Evolutionary conservation across 257 asterid species (phyloP), one percentile per base, ranked within the genome.

Genomic region (Solanum phureja): DNA sequence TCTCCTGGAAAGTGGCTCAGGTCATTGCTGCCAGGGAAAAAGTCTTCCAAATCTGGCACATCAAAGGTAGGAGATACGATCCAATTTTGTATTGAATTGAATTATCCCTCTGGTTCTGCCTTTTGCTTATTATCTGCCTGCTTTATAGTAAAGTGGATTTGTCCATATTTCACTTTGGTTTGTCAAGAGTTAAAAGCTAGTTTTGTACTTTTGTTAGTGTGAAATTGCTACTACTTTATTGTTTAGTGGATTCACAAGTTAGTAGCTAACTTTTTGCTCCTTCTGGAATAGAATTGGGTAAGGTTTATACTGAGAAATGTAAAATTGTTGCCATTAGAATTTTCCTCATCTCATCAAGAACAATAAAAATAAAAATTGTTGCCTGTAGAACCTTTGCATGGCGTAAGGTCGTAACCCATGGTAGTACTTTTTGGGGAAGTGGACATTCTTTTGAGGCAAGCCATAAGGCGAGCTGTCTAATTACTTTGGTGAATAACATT

Each of bases 1-100:
- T 94, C 98, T 89, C 96, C 98, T 16, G 98, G 93, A 86, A 93
- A 93, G 89, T 94, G 95, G 98, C 89, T 94, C 88, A 92, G 91
- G 88, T 87, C 93, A 52, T 87, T 94, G 44, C 89, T 92, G 40
- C 89, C 91, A 86, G 91, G 94, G 79, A 92, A 90, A 86, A 94
- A 89, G 90, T 71, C 90, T 24, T 88, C 94, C 37, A 93, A 91
- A 79, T 89, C 94, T 37, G 89, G 83, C 87, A 49, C 84, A 38
- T 79, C 92, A 2, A 92, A 88, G 85, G 94, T 91, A 87, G 89
- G 93, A 84, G 91, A 87, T 60, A 83, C 77, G 3, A 46, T 29
- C 21, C 69, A 49, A 46, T 29, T 81, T 81, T 49, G 27, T 29
- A 18, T 81, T 24, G 12, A 29, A 18, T 81, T 81, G 29, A 49